phyloP scores from a whole-genome alignment of 495 filamentous ascomycete genomes.

The Podospora tetraspora region DNA sequence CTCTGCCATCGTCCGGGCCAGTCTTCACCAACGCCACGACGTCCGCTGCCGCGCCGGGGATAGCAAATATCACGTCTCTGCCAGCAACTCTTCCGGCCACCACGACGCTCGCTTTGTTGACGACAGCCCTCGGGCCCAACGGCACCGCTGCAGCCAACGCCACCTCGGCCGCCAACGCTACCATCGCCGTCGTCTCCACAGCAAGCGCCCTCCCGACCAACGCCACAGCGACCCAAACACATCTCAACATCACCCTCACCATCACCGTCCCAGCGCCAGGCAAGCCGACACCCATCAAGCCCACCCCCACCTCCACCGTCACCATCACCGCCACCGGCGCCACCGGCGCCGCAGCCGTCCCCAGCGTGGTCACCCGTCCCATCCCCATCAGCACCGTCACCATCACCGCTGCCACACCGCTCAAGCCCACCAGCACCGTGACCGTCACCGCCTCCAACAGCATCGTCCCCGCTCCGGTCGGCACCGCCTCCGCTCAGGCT shows the following conservation, averaged over 20 bases:
- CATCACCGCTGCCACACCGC: background rate
- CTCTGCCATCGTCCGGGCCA: background rate
- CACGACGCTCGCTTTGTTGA: background rate
- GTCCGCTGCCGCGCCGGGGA: background rate
- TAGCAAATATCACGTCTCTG: background rate
- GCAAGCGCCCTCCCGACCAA: background rate
- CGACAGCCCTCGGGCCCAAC: background rate
- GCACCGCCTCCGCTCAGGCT: background rate
- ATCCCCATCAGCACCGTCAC: background rate
- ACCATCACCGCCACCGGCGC: constrained; percentile 2
- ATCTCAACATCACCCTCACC: background rate
- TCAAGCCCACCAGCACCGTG: background rate
- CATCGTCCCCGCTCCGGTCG: background rate
- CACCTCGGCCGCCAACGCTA: background rate
- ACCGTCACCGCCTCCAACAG: background rate
- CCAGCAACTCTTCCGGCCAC: background rate
- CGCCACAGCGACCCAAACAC: background rate
- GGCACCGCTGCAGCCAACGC: background rate
- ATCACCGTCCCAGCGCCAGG: background rate
- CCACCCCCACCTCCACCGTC: constrained; percentile 5
- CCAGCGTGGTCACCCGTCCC: background rate
- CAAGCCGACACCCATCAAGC: constrained; percentile 2
- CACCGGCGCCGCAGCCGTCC: background rate
- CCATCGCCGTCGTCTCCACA: background rate
- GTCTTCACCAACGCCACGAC: background rate